Evolutionary conservation across 2,329 filamentous ascomycete genomes (phyloP), one percentile per base, ranked within the genome.

Genomic region (Fusarium beomiforme): DNA sequence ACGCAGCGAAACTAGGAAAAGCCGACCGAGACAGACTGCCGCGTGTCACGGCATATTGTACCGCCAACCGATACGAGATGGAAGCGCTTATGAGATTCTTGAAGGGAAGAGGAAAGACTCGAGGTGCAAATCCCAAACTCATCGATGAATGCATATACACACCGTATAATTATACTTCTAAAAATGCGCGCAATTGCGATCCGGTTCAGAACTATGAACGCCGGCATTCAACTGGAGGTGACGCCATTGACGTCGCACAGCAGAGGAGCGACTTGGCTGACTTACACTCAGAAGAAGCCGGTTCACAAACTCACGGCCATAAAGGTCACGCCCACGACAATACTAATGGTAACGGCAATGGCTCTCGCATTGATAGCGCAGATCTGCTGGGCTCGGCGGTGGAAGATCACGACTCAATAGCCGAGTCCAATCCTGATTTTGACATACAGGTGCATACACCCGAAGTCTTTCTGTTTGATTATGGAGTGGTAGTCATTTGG

Each of bases 111-210:
- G 88, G 89, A 47, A 93, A 93, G 80, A 89, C 89, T 34, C 89
- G 93, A 75, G 93, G 93, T 21, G 90, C 95, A 19, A 92, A 90
- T 66, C 95, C 96, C 2, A 98, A 98, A 81, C 84, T 96, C 63
- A 98, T 98, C 75, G 96, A 99, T 79, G 96, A 99, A 81, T 99
- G 96, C 81, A 94, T 99, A 74, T 99, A 99, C 82, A 94, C 95
- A 14, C 94, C 95, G 0, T 99, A 97, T 81, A 91, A 90, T 76
- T 98, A 98, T 80, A 51, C 59, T 12, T 85, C 86, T 43, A 86
- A 89, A 59, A 66, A 78, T 39, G 74, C 59, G 21, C 72, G 62
- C 34, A 69, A 44, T 46, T 76, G 74, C 10, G 79, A 84, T 29
- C 83, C 85, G 6, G 79, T 84, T 10, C 82, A 83, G 59, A 81